These are phyloP conservation scores for Hypoxylon fragiforme DNA, from an alignment of 495 filamentous ascomycete species.

Conservation along the genomic window DNA sequence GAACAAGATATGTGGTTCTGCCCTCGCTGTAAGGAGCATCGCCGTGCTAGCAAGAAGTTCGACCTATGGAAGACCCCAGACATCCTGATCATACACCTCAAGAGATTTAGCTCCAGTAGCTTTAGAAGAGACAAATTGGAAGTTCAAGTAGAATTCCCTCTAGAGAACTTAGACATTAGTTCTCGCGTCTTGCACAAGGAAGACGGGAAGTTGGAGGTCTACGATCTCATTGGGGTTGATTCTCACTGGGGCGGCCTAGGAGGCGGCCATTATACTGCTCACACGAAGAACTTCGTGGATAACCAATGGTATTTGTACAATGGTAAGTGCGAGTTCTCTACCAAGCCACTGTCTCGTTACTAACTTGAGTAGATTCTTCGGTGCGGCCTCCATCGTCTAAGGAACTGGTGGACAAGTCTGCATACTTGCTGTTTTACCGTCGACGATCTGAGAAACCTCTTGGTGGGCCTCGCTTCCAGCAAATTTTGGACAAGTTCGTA, in stretches of 20 bases:
- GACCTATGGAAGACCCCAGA: constrained; percentile 96
- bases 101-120: constrained; percentile 83
- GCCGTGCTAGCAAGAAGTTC: constrained; percentile 90
- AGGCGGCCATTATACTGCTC: constrained; percentile 94
- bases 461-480: constrained; percentile 72
- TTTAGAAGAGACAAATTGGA: constrained; percentile 86
- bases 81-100: constrained; percentile 91
- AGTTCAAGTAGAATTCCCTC: constrained; percentile 86
- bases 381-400: constrained; percentile 51
- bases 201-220: constrained; percentile 76
- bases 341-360: neutral
- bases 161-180: constrained; percentile 82
- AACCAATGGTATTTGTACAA: constrained; percentile 93
- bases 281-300: constrained; percentile 86
- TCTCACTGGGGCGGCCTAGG: constrained; percentile 91
- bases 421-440: constrained; percentile 95
- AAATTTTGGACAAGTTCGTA: constrained; percentile 63
- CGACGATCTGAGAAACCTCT: constrained; percentile 75
- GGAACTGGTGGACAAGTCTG: constrained; percentile 61
- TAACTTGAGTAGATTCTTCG: constrained; percentile 64
- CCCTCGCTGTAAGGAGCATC: constrained; percentile 89
- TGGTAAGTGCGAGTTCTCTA: constrained; percentile 59
- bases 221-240: constrained; percentile 93
- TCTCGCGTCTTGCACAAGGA: constrained; percentile 75
- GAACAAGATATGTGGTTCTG: constrained; percentile 97